These are phyloP conservation scores for Lolium perenne DNA, from an alignment of 176 grass and related monocot species.

Conservation along the genomic window DNA sequence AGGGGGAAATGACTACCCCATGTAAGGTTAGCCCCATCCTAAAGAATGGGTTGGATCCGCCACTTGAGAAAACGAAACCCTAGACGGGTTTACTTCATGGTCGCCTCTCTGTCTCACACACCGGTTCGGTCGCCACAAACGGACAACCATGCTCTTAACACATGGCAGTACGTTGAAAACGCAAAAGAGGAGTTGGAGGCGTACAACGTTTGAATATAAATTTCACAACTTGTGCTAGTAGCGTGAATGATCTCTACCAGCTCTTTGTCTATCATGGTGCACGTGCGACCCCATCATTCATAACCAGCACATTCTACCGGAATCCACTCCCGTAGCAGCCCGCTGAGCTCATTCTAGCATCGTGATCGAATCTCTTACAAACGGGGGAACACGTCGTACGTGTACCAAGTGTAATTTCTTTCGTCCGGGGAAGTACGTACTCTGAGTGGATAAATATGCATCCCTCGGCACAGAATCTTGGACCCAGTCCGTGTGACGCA, in stretches of 20 bases:
- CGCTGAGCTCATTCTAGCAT: background rate
- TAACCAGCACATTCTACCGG: slow-evolving; percentile 17
- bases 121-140: too few relatives aligned
- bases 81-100: too few relatives aligned
- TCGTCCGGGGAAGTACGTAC: background rate
- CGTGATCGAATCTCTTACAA: slow-evolving; percentile 5
- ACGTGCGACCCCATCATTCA: slow-evolving; percentile 20
- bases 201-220: background rate
- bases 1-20: too few relatives aligned
- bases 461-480: background rate
- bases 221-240: background rate
- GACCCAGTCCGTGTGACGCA: background rate
- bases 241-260: background rate
- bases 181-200: background rate
- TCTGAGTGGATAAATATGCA: background rate
- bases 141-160: too few relatives aligned
- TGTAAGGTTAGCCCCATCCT: too few relatives aligned
- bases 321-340: background rate
- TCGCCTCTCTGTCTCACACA: too few relatives aligned
- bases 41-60: too few relatives aligned
- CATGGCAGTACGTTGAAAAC: background rate
- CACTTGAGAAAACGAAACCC: too few relatives aligned
- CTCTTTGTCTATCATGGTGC: slow-evolving; percentile 27
- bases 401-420: background rate
- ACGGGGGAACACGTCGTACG: background rate